Evolutionary conservation across 257 asterid species (phyloP), one percentile per base, ranked within the genome.

Genomic region (Lithospermum erythrorhizon): DNA sequence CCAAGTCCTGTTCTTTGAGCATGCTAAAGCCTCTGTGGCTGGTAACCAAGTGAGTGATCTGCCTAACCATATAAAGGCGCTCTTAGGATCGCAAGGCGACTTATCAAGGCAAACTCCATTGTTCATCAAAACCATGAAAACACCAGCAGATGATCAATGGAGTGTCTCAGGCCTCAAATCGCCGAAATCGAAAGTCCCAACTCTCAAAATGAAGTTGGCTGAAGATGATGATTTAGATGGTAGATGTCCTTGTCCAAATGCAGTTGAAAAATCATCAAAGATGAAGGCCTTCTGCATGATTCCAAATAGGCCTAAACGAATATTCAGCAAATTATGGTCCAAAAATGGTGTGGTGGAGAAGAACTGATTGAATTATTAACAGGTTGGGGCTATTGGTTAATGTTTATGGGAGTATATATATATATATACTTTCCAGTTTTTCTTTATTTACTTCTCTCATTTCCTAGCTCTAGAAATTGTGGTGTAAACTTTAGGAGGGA

Each of bases 1-100:
- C 52, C 96, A 90, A 74, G 97, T 90, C 35, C 96, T 90, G 14
- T 87, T 84, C 85, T 81, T 82, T 13, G 96, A 90, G 87, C 97
- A 90, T 64, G 94, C 94, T n/a, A 83, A 94, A 63, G 83, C 89
- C 24, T 78, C 87, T 13, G 76, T 65, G 79, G 69, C 86, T 0
- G 90, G 94, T 15, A 85, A 80, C 19, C 83, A 80, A 63, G 81
- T 80, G 15, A 62, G 85, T 0, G 94, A 90, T 27, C 59, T 87
- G 37, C 94, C 95, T 0, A 64, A 70, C 74, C 77, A 83, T 74
- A 90, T 90, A 58, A 87, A 85, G 72, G 97, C 88, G 4, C 69
- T 90, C 7, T 41, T 87, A 57, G 83, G 87, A 9, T 61, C 71
- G 18, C 85, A 73, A 2, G 80, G 73, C 45, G 70, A 74, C 35